These are phyloP conservation scores for Aspergillus quadricinctus DNA, from an alignment of 2,329 filamentous ascomycete species.

Conservation along the genomic window DNA sequence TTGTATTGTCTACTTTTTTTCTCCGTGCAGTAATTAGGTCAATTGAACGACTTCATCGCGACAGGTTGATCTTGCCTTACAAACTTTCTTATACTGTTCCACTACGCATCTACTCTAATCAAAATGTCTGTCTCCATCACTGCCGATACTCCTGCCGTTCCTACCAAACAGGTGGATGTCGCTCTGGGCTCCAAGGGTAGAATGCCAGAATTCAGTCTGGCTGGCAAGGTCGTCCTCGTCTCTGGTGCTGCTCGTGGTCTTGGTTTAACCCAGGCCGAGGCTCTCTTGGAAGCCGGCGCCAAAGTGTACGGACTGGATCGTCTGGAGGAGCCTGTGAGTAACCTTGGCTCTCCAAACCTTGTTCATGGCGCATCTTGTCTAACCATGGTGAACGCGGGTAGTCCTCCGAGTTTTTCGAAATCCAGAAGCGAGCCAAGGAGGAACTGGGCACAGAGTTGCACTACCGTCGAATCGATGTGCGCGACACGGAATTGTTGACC, in stretches of 20 bases:
- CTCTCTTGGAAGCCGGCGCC: slow-evolving; percentile 70
- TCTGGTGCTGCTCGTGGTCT: slow-evolving; percentile 69
- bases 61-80: neutral
- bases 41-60: neutral
- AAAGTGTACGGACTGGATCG: slow-evolving; percentile 47
- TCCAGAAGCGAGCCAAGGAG: slow-evolving; percentile 59
- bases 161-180: slow-evolving; percentile 24
- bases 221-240: slow-evolving; percentile 65
- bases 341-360: neutral
- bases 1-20: neutral
- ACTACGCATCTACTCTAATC: neutral
- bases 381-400: slow-evolving; percentile 9
- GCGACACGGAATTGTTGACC: slow-evolving; percentile 65
- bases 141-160: slow-evolving; percentile 20
- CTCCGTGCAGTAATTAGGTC: neutral
- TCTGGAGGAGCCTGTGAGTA: slow-evolving; percentile 35
- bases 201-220: slow-evolving; percentile 71
- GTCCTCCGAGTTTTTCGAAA: slow-evolving; percentile 58
- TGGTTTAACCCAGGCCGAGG: slow-evolving; percentile 69
- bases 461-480: slow-evolving; percentile 77
- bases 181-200: slow-evolving; percentile 31
- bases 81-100: neutral
- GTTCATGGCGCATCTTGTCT: neutral
- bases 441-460: slow-evolving; percentile 64
- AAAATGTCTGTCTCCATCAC: slow-evolving; percentile 34